These are phyloP conservation scores for Leishmania guyanensis DNA, from an alignment of 208 protist species.

Conservation along the genomic window DNA sequence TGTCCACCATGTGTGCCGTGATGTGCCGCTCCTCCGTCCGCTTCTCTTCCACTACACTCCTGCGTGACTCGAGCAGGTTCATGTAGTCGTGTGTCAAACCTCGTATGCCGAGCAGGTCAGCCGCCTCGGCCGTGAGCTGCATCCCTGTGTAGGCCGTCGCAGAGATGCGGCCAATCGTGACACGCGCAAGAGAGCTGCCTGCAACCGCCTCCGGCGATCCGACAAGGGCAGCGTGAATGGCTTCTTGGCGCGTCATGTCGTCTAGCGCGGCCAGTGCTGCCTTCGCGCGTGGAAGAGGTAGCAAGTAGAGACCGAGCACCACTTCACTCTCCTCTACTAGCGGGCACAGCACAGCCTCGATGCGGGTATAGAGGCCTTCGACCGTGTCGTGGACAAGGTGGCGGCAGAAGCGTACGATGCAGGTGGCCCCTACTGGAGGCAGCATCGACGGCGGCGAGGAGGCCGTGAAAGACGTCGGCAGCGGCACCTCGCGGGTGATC, in stretches of 20 bases:
- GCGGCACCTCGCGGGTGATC: constrained; percentile 15
- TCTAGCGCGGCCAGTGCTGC: constrained; percentile 35
- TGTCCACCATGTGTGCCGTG: constrained; percentile 21
- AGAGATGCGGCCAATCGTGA: not conserved
- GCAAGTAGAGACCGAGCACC: constrained; percentile 67
- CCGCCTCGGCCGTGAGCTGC: constrained; percentile 26
- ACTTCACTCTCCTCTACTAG: constrained; percentile 75
- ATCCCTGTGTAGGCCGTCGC: constrained; percentile 12
- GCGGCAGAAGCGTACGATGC: constrained; percentile 68
- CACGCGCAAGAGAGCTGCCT: not conserved
- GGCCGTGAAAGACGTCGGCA: constrained; percentile 18
- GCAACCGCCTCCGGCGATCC: not conserved
- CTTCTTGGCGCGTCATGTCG: constrained; percentile 9
- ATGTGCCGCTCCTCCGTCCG: constrained; percentile 16
- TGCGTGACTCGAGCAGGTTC: constrained; percentile 32
- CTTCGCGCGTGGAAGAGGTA: constrained; percentile 46
- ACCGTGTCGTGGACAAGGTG: constrained; percentile 50
- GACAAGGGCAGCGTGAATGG: not conserved
- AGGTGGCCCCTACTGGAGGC: constrained; percentile 50
- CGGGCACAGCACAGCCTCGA: constrained; percentile 51
- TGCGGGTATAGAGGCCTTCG: constrained; percentile 42
- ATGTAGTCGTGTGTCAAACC: constrained; percentile 35
- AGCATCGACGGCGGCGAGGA: constrained; percentile 14
- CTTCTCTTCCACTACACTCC: constrained; percentile 16
- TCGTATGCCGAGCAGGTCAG: constrained; percentile 20